phyloP scores from a whole-genome alignment of 208 protist genomes.

The Acanthamoeba triangularis region DNA sequence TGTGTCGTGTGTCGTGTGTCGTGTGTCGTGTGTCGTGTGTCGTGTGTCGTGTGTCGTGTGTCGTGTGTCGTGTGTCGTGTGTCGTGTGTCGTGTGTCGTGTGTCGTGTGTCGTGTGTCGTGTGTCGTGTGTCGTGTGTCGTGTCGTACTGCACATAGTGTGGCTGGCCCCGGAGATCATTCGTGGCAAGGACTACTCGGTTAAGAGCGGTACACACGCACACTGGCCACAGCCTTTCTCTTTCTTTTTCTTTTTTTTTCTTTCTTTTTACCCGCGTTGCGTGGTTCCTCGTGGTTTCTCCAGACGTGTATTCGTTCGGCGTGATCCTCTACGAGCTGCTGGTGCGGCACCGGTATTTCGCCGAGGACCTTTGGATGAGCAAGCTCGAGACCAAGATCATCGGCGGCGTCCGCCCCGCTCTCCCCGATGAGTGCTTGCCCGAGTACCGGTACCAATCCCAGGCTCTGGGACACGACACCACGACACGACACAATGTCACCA shows the following conservation, averaged over 20 bases:
- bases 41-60: not conserved
- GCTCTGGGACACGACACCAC: no score
- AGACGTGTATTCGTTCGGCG: conserved; percentile 83
- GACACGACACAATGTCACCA: no score
- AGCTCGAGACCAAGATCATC: conserved; percentile 74
- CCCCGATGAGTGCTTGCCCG: conserved; percentile 57
- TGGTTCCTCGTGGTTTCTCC: not conserved
- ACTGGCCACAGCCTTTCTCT: not conserved
- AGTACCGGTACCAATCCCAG: conserved; percentile 36
- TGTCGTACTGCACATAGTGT: conserved; percentile 65
- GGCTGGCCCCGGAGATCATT: conserved; percentile 84
- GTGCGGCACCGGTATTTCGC: conserved; percentile 75
- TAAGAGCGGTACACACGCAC: conserved; percentile 55
- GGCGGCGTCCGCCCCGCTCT: conserved; percentile 75
- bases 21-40: not conserved
- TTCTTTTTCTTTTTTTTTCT: not conserved
- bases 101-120: not conserved
- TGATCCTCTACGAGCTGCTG: conserved; percentile 82
- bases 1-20: not conserved
- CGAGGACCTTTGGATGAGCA: conserved; percentile 75
- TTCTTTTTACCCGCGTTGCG: not conserved
- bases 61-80: not conserved
- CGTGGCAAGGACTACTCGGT: conserved; percentile 79
- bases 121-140: not conserved
- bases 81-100: not conserved